Evolutionary conservation across 352 stramenopile species (phyloP), one percentile per base, ranked within the genome.

Genomic region (Phytophthora macrochlamydospora): DNA sequence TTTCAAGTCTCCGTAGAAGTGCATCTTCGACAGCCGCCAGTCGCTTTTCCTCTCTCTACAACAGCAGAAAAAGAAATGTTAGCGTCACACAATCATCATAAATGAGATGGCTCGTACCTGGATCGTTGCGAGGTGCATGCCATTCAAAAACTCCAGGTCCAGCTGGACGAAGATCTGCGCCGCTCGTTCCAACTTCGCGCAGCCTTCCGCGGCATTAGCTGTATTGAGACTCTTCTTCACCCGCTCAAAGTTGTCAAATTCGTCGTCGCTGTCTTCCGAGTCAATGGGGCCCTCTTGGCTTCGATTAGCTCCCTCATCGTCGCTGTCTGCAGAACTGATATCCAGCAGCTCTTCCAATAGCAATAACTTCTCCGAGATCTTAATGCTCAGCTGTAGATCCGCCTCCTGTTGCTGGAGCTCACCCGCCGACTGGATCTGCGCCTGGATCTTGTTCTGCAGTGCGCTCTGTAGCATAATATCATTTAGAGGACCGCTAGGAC

Each of bases 271-370:
- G 7, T 79, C 63, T 4, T 76, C 66, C 1, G 44, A 61, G 6
- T 70, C 56, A 4, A 74, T 42, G 0, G 60, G 57, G 18, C 57
- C 51, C 6, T 42, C 18, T 12, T 45, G 40, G 11, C 40, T 4
- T 11, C 56, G 9, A 8, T 7, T n/a, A 4, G 6, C 49, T 9
- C 51, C 44, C 1, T 79, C 66, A 5, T 80, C 59, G 9, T 75
- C 66, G 33, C 62, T 75, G 8, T 79, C 71, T 5, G 48, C 62
- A 2, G 67, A 74, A 30, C 73, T 61, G 42, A 93, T 88, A 62
- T 94, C 83, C 28, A 96, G 65, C 24, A 96, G 62, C 2, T 89
- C 69, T 76, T 96, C 89, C 14, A 95, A 48, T 32, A 93, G 59
- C 51, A 92, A 49, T 30, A 96, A 54, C 56, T 92, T 93, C 52